These are phyloP conservation scores for Tolypocladium tropicale DNA, from an alignment of 2,329 filamentous ascomycete species.

Conservation along the genomic window DNA sequence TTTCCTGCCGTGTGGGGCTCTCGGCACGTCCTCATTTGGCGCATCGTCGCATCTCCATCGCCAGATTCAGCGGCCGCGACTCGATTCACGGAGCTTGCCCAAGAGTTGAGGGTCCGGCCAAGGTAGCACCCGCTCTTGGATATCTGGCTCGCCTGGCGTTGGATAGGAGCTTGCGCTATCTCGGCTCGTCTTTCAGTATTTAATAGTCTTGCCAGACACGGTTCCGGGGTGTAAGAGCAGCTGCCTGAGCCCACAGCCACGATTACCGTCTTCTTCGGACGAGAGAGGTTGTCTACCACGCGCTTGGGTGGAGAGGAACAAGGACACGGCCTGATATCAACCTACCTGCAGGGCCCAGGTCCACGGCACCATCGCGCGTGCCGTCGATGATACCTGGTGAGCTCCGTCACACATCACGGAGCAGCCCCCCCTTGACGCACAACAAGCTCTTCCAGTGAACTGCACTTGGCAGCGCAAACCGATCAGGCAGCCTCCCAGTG, in stretches of 20 bases:
- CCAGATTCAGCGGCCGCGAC: neutral
- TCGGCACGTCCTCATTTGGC: neutral
- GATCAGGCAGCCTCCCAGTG: neutral
- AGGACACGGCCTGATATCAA: neutral
- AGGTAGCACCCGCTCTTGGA: neutral
- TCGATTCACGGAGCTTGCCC: neutral
- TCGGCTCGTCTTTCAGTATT: neutral
- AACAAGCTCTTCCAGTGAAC: no score
- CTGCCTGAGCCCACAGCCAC: neutral
- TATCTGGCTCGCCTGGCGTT: slow-evolving; percentile 7
- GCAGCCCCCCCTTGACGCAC: neutral
- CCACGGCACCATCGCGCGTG: neutral
- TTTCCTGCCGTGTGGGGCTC: neutral
- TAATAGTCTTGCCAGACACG: neutral
- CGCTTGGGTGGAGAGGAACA: neutral
- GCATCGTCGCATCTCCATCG: neutral
- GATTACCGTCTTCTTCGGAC: neutral
- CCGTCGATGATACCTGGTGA: neutral
- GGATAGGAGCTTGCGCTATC: slow-evolving; percentile 1
- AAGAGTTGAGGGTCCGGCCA: neutral
- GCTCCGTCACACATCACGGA: neutral
- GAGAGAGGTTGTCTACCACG: neutral
- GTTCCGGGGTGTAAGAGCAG: neutral
- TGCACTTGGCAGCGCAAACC: neutral
- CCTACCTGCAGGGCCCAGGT: neutral